Evolutionary conservation across 2,329 filamentous ascomycete genomes (phyloP).

Genomic region (Aaosphaeria arxii): DNA sequence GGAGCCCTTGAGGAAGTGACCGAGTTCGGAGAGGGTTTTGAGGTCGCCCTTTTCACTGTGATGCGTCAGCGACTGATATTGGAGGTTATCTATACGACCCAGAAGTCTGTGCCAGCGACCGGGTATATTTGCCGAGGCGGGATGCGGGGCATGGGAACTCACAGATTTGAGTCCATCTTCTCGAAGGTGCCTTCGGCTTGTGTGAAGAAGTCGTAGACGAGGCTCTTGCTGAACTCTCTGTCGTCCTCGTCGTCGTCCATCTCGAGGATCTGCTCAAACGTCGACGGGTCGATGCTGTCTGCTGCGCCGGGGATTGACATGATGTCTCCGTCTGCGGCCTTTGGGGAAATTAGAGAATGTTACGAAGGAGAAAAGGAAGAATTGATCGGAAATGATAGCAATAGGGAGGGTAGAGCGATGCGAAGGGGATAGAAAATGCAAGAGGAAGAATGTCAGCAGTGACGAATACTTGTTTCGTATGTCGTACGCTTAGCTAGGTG

Average conservation of each 20-base stretch:
- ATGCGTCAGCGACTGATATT: background rate
- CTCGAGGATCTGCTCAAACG: constrained; percentile 94
- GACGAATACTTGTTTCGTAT: too few relatives aligned
- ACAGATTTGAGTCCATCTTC: constrained; percentile 83
- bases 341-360: constrained; percentile 14
- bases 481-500: too few relatives aligned
- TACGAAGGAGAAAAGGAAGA: background rate
- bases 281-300: constrained; percentile 72
- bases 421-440: background rate
- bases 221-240: constrained; percentile 81
- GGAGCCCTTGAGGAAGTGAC: constrained; percentile 96
- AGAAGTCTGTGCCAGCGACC: constrained; percentile 6
- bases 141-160: constrained; percentile 44
- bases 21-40: constrained; percentile 72
- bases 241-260: constrained; percentile 93
- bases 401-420: constrained; percentile 3
- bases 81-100: constrained; percentile 1
- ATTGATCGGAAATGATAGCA: background rate
- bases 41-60: constrained; percentile 67
- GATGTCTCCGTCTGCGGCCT: constrained; percentile 28
- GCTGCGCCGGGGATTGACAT: constrained; percentile 59
- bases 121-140: background rate
- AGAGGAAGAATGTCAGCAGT: background rate
- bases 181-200: constrained; percentile 84
- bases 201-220: constrained; percentile 89